phyloP scores from a whole-genome alignment of 352 stramenopile species.

The Phytophthora pinifolia region DNA sequence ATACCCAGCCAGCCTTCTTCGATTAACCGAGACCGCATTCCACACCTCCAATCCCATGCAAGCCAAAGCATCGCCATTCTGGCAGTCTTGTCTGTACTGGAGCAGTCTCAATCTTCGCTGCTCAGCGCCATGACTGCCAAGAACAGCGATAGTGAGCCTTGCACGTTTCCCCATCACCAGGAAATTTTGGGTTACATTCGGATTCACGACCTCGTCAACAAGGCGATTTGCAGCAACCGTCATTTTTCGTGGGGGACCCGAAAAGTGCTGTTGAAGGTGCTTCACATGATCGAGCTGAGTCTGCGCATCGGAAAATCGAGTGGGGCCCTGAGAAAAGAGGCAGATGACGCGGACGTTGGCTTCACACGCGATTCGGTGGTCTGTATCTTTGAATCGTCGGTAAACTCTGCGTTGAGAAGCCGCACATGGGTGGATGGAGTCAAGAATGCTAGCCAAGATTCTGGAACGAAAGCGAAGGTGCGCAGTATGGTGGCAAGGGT shows the following conservation, averaged over 20 bases:
- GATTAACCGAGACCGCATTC: conserved; percentile 23
- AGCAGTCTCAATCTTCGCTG: conserved; percentile 39
- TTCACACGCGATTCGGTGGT: conserved; percentile 7
- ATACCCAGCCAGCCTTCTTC: neutral
- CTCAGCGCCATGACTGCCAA: conserved; percentile 25
- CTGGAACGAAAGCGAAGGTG: conserved; percentile 45
- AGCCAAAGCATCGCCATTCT: conserved; percentile 38
- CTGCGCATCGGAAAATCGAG: conserved; percentile 47
- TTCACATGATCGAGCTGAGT: conserved; percentile 47
- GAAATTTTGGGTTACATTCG: conserved; percentile 35
- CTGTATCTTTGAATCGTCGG: conserved; percentile 29
- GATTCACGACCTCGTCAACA: conserved; percentile 34
- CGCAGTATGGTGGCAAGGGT: neutral
- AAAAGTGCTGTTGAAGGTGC: conserved; percentile 43
- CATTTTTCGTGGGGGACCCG: conserved; percentile 39
- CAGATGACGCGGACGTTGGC: neutral
- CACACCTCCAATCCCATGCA: conserved; percentile 37
- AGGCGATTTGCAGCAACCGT: conserved; percentile 30
- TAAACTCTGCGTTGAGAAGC: conserved; percentile 18
- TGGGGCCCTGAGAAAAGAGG: conserved; percentile 21
- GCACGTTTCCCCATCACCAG: conserved; percentile 27
- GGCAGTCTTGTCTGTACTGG: conserved; percentile 36
- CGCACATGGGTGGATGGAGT: conserved; percentile 43
- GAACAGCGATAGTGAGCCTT: neutral
- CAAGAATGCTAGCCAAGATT: conserved; percentile 44